Evolutionary conservation across 768 basidiomycete genomes (phyloP), one percentile per base, ranked within the genome.

Genomic region (Pleurotus tuoliensis): DNA sequence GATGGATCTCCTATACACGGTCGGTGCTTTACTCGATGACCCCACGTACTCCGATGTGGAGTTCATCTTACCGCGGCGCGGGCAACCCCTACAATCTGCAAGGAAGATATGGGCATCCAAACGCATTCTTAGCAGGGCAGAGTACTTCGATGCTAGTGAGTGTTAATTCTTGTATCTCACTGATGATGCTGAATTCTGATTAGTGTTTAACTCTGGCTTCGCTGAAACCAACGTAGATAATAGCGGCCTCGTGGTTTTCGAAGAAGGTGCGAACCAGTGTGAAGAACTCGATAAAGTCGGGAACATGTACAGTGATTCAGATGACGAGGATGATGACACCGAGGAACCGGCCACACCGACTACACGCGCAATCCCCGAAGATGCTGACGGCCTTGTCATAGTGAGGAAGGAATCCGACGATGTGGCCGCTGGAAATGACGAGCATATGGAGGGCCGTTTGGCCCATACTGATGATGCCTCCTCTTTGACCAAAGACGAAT

Each of bases 1-100:
- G 0, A 85, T 79, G 62, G 76, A 76, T 54, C 77, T 89, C 13
- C 65, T 94, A 40, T 82, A 86, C 61, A 83, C 84, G 12, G 76
- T 93, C n/a, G 92, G 92, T 4, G 71, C 76, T 30, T 71, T 94
- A 22, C 73, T 94, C 8, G 86, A 94, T 62, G 88, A 94, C 63
- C 88, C 88, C n/a, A 66, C 80, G 11, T 94, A 93, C 62, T 92
- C 92, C 5, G 92, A 94, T 63, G 82, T 94, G 15, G 85, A 88
- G 66, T 94, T 94, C 61, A 73, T 92, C 16, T 72, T 94, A 27
- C 88, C 88, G 0, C 63, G 67, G 48, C 68, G 71, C 45, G 64
- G 67, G 2, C 71, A 73, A 43, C 71, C 71, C 30, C 65, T 76
- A 34, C 67, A 68, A 20, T 67, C 74, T 24, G 71, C 71, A 13